Conservation (phyloP, 176 grass and related monocot species). For the Cymbopogon citratus region DNA sequence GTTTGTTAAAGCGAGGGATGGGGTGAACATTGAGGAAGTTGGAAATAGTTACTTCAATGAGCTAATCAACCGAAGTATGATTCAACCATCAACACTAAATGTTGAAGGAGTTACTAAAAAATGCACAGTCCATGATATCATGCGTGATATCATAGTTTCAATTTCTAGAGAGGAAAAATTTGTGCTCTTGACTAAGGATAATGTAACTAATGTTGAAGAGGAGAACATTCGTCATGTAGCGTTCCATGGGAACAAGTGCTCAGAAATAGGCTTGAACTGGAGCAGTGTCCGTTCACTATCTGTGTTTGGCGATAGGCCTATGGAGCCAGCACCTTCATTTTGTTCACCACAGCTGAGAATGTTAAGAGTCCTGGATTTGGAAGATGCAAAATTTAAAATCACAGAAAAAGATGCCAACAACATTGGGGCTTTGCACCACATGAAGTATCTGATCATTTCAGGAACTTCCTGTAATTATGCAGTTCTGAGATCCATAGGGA, state of each 20-base stretch:
- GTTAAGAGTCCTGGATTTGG: conserved; percentile 4
- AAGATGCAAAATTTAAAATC: neutral
- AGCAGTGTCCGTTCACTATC: neutral
- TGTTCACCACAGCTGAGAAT: neutral
- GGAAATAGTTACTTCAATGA: conserved; percentile 7
- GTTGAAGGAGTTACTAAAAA: neutral
- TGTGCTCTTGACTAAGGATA: neutral
- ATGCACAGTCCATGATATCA: conserved; percentile 19
- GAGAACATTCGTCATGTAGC: conserved; percentile 1
- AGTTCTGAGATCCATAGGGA: conserved; percentile 17
- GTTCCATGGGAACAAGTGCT: neutral
- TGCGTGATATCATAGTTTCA: conserved; percentile 20
- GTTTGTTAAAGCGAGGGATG: neutral
- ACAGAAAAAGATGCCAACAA: conserved; percentile 2
- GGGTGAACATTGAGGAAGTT: neutral
- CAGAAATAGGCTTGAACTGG: neutral
- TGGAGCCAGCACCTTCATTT: neutral
- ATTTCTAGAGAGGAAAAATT: conserved; percentile 13
- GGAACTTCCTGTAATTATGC: neutral
- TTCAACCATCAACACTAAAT: neutral
- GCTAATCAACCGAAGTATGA: conserved; percentile 19
- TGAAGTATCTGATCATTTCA: neutral
- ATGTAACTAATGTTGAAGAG: neutral
- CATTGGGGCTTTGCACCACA: neutral
- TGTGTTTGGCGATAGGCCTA: conserved; percentile 1